Base-by-base conservation (phyloP, 148 eudicot genomes). In the Arbutus unedo region DNA sequence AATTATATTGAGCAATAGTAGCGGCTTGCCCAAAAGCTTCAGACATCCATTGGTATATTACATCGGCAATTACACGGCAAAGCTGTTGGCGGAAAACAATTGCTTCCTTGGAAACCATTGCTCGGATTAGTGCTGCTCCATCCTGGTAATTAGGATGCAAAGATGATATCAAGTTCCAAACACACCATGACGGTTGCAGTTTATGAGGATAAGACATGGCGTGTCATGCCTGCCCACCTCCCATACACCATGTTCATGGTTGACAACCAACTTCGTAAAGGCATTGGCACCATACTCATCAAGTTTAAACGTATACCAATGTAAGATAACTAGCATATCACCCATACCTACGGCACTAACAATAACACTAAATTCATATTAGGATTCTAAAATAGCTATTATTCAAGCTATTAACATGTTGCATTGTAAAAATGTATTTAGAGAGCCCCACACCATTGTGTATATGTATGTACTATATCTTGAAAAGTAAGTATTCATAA, bases 101-200 rank as follows among this genome's bases (percentile, higher is more conserved):
- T 48, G 97, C 98, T 78, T 93, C 93, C 82, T 85, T 85, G 47
- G 98, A 91, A 55, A 97, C 79, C 49, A 89, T 78, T 53, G 91
- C 91, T 83, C 89, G 85, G 59, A 92, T 48, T 82, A 94, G 81
- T 54, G 99, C 92, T 68, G 91, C 87, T 82, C 99, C 99, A 70
- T 97, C 92, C 99, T 96, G 92, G 83, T 80, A 49, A 68, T 18
- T 21, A 62, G 47, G 84, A 84, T 41, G 51, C 1, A 72, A 6
- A 25, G 6, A 74, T 44, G 68, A 55, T 21, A 44, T 9, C 72
- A 16, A 48, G 74, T 79, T 80, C 76, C 45, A 51, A 67, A 68
- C 21, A 53, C 31, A 64, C 13, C 9, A 53, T 71, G 8, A 43
- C 15, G 9, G 7, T 8, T 57, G 68, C 10, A 57, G 38, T 78